A percentile compares a stretch with the other conserved stretches of the same genome.
Evolutionary conservation across 768 basidiomycete species (phyloP).

Genomic region (Chalciporus pseudorubinellus): DNA sequence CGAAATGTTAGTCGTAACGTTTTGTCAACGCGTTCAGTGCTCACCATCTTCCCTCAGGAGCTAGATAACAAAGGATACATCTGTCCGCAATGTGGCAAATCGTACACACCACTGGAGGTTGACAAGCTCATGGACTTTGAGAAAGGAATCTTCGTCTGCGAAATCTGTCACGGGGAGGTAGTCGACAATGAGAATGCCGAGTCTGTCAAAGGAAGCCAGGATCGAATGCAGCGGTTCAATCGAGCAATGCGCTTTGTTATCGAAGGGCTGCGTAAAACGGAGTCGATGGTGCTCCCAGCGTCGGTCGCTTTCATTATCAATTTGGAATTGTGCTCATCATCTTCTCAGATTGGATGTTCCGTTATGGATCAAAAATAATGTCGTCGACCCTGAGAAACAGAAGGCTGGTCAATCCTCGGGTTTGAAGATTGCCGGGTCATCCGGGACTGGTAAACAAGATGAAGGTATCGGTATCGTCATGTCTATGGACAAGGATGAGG

Average conservation of each 20-base stretch:
- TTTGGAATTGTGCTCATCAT: background rate
- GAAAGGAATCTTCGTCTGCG: conserved; percentile 72
- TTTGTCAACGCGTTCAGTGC: background rate
- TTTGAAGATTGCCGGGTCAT: conserved; percentile 73
- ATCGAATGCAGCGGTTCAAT: conserved; percentile 95
- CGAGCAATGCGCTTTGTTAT: conserved; percentile 84
- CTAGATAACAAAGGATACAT: conserved; percentile 97
- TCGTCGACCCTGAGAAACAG: conserved; percentile 59
- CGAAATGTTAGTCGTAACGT: conserved; percentile 63
- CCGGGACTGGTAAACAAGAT: conserved; percentile 54
- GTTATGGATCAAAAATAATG: conserved; percentile 76
- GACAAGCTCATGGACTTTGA: conserved; percentile 76
- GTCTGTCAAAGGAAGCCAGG: conserved; percentile 80
- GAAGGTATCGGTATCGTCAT: conserved; percentile 85
- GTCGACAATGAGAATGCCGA: conserved; percentile 91
- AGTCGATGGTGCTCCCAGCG: conserved; percentile 82
- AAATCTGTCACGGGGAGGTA: conserved; percentile 83
- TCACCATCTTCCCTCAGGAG: conserved; percentile 53
- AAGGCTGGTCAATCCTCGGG: conserved; percentile 51
- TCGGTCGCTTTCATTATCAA: conserved; percentile 38
- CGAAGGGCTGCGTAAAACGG: conserved; percentile 86
- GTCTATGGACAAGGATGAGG: conserved; percentile 86
- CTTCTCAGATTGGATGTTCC: conserved; percentile 72
- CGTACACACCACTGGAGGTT: conserved; percentile 83
- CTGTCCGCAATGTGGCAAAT: conserved; percentile 83